A percentile compares a stretch with the other conserved stretches of the same genome.
These are phyloP conservation scores for Lecanosticta acicola DNA, from an alignment of 2,329 filamentous ascomycete genomes.

Conservation along the genomic window DNA sequence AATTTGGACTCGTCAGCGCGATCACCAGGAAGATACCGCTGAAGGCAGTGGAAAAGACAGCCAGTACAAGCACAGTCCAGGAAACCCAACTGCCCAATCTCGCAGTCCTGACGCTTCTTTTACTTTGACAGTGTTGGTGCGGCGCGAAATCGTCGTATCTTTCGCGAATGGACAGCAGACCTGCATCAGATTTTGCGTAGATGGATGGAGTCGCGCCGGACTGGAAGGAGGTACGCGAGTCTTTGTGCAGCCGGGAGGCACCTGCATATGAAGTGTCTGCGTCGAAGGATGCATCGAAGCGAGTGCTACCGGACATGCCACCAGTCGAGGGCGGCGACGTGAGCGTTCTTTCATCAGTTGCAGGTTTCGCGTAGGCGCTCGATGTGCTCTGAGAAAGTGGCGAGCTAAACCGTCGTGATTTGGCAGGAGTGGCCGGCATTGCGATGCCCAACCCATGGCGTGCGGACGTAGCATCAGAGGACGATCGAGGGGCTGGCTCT, in stretches of 20 bases:
- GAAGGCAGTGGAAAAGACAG: slow-evolving; percentile 58
- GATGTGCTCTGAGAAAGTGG: slow-evolving; percentile 22
- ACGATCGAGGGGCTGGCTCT: slow-evolving; percentile 5
- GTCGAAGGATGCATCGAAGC: slow-evolving; percentile 15
- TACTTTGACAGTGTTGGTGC: slow-evolving; percentile 21
- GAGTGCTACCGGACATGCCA: slow-evolving; percentile 22
- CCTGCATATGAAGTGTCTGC: slow-evolving; percentile 15
- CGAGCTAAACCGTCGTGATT: slow-evolving; percentile 13
- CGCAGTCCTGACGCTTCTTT: slow-evolving; percentile 8
- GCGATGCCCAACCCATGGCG: slow-evolving; percentile 34
- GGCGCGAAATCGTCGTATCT: slow-evolving; percentile 24
- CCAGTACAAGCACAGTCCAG: slow-evolving; percentile 39
- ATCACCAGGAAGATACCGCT: slow-evolving; percentile 62
- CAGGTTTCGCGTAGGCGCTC: slow-evolving; percentile 4
- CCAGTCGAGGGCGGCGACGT: slow-evolving; percentile 24
- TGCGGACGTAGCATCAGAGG: slow-evolving; percentile 2
- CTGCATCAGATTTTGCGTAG: slow-evolving; percentile 24
- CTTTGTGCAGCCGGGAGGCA: slow-evolving; percentile 11
- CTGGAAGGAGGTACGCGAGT: slow-evolving; percentile 21
- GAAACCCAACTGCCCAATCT: slow-evolving; percentile 42
- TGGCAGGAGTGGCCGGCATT: slow-evolving; percentile 3
- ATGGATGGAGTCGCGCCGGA: slow-evolving; percentile 20
- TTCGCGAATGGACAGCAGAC: slow-evolving; percentile 19
- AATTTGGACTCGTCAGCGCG: slow-evolving; percentile 58
- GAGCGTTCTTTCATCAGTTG: slow-evolving; percentile 10